Base-by-base conservation (phyloP, 2,329 filamentous ascomycete species). In the Aspergillus tanneri region DNA sequence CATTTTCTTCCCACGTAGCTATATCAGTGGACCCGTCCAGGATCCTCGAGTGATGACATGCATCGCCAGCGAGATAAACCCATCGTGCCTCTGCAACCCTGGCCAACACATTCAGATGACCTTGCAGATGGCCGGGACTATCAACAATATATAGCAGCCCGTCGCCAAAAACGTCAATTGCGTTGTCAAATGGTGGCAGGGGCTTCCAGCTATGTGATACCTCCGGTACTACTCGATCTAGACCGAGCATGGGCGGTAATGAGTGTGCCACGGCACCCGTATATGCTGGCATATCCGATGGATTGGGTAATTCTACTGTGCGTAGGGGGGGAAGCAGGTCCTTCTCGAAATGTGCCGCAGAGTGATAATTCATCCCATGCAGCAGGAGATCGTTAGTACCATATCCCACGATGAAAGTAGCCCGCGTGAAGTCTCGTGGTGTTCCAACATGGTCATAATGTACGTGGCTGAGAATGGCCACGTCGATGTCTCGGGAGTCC, bases 391-490 rank as follows among this genome's bases (percentile, higher is more conserved):
- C 50, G 10, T 58, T 44, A 8, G 59, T 42, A 2, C 59, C 60
- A 43, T 52, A 44, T 1, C 73, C 72, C 40, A 74, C 64, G 4
- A 75, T 48, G 51, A 74, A 75, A 10, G 55, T 68, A 1, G 68
- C 67, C 5, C 42, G 49, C 1, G 62, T 50, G 37, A 74, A 74
- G 30, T 70, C 66, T 3, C 55, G 56, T 0, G 72, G 72, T 28
- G 67, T 61, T 25, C 73, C 72, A n/a, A 73, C 56, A 46, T 73
- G 69, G 48, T 74, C 70, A 63, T 66, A 73, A 37, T 73, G 70
- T 10, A 72, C 68, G 57, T 75, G 72, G 11, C 65, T 70, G 46
- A 70, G 69, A 11, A 75, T 62, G 5, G 75, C 62, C 47, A 62
- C 67, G 53, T 74, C 70, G 18, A 75, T 71, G 38, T 74, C 68